Percentiles rank a stretch among this genome's conserved stretches.
These are phyloP conservation scores for Lepidium sativum DNA, from an alignment of 345 rosid genomes.

Conservation along the genomic window DNA sequence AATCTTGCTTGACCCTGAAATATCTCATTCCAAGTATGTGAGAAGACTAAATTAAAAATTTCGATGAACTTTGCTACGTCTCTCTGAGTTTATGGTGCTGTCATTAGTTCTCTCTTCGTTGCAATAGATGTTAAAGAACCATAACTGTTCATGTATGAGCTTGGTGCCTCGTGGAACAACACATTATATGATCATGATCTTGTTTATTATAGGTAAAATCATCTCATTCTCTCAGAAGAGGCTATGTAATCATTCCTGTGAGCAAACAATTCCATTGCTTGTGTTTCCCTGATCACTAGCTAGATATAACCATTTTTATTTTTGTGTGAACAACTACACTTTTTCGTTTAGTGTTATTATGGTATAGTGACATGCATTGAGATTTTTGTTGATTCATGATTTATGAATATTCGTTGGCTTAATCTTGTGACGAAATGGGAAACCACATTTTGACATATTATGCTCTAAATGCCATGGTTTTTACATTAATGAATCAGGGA, in stretches of 20 bases:
- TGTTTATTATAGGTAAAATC: neutral
- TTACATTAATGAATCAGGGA: constrained; percentile 29
- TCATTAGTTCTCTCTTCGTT: neutral
- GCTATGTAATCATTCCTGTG: neutral
- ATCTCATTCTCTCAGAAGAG: neutral
- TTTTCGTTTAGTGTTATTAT: neutral
- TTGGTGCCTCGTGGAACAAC: neutral
- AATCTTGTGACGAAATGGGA: neutral
- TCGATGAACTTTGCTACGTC: neutral
- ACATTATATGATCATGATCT: neutral
- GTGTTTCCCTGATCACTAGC: neutral
- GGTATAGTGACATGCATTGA: neutral
- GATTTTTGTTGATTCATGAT: neutral
- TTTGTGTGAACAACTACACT: neutral
- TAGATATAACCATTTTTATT: neutral
- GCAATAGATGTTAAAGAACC: neutral
- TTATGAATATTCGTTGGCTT: neutral
- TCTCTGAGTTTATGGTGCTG: neutral
- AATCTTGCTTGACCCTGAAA: neutral
- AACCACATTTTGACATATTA: neutral
- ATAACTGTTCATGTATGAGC: neutral
- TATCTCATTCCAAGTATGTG: neutral
- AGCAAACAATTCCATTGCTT: neutral
- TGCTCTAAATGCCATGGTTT: neutral
- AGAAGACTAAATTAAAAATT: neutral